Conservation (phyloP, 1,284 basidiomycete species). For the Wallemia hederae region DNA sequence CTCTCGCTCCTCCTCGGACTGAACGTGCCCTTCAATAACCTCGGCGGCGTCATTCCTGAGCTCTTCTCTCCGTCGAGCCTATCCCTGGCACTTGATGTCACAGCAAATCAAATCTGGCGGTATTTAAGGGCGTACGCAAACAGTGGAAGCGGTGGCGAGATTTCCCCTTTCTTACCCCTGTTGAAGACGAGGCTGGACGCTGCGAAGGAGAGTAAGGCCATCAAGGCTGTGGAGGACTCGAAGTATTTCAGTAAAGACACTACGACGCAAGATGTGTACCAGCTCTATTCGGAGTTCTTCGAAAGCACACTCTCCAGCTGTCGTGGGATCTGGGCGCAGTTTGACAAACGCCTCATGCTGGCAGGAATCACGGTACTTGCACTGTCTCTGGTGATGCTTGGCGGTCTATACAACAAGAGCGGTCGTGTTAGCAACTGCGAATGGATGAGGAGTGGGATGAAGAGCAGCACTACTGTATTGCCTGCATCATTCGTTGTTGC, state of each 20-base stretch:
- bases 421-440: constrained; percentile 15
- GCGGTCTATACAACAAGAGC: constrained; percentile 16
- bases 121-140: constrained; percentile 50
- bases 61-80: constrained; percentile 29
- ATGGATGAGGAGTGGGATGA: constrained; percentile 14
- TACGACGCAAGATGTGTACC: background rate
- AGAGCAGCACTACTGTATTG: background rate
- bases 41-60: constrained; percentile 73
- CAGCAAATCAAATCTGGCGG: constrained; percentile 41
- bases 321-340: constrained; percentile 75
- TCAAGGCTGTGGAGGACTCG: constrained; percentile 2
- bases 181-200: constrained; percentile 24
- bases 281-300: constrained; percentile 21
- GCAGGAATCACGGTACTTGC: constrained; percentile 24
- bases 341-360: constrained; percentile 47
- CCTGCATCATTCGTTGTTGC: background rate
- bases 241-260: constrained; percentile 8
- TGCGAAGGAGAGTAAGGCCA: background rate
- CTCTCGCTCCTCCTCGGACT: constrained; percentile 70
- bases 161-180: constrained; percentile 22
- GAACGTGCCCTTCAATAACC: constrained; percentile 82
- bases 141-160: constrained; percentile 36
- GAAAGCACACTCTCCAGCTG: constrained; percentile 38
- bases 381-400: constrained; percentile 14
- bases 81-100: constrained; percentile 35